Percentiles rank a stretch among this genome's conserved stretches.
Conservation (phyloP, 345 rosid genomes). For the Pseudoturritis turrita region DNA sequence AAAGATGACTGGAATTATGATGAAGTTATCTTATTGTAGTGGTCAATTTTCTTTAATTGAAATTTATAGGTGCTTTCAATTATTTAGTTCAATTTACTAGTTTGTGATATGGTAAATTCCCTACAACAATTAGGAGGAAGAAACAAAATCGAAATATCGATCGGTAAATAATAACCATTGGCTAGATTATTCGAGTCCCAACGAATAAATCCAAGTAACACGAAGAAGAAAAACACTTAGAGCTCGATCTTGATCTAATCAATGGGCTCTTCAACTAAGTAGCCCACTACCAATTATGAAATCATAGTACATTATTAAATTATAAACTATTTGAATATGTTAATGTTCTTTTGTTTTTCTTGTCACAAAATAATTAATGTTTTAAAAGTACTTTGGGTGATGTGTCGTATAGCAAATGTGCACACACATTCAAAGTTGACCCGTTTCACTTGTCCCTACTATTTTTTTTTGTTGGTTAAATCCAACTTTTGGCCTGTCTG, state of each 20-base stretch:
- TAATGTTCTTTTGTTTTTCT: too few relatives aligned
- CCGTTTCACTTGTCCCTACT: not conserved
- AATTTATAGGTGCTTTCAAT: too few relatives aligned
- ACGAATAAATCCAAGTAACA: not conserved
- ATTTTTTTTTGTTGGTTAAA: not conserved
- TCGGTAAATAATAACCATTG: too few relatives aligned
- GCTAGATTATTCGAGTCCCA: too few relatives aligned
- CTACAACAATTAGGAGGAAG: too few relatives aligned
- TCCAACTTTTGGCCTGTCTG: slow-evolving; percentile 11
- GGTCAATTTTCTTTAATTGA: too few relatives aligned
- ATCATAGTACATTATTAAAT: not conserved
- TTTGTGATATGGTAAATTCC: too few relatives aligned
- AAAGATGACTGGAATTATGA: too few relatives aligned
- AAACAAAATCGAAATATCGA: too few relatives aligned
- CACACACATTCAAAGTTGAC: slow-evolving; percentile 25
- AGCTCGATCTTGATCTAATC: slow-evolving; percentile 9
- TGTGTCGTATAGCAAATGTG: slow-evolving; percentile 24
- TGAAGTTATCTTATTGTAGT: too few relatives aligned
- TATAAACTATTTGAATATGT: not conserved
- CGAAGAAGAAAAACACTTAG: not conserved
- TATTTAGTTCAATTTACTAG: too few relatives aligned
- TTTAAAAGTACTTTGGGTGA: not conserved
- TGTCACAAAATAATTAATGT: not conserved
- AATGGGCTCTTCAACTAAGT: not conserved
- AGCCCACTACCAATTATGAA: slow-evolving; percentile 16